Base-by-base conservation (phyloP, 2,329 filamentous ascomycete genomes). In the Myriosclerotinia scirpicola region DNA sequence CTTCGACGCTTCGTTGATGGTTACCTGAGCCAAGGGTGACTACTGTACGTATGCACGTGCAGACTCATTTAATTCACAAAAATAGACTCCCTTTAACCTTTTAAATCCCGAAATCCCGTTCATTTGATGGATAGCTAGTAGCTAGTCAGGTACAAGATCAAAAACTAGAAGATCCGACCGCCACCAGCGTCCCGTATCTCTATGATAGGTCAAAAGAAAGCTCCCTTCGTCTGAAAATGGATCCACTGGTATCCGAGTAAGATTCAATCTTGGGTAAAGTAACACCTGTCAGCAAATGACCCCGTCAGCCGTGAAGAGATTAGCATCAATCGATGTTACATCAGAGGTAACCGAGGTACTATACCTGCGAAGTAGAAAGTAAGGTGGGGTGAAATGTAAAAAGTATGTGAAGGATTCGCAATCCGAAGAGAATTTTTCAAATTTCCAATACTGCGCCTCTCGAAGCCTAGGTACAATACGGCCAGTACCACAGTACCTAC, bases 61-160 rank as follows among this genome's bases (percentile, higher is more conserved):
- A 22, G n/a, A n/a, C 56, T 48, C 42, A 48, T 36, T 38, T 26
- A 20, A 38, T 48, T 60, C 42, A 60, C n/a, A 26, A 36, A 36
- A n/a, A 59, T n/a, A 11, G 9, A 0, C 17, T 17, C 34, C 20
- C 6, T 34, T 34, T 34, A 34, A 6, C 6, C 30, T 34, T 34
- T 34, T 34, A 34, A 4, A 34, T 34, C 30, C 12, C 44, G n/a
- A 22, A 17, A 48, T 26, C 30, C 7, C 42, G 44, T 38, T 30
- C 36, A 46, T 60, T 38, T 60, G 44, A 60, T 26, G 14, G 42
- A n/a, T 30, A 17, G 30, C 38, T 54, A 54, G 48, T 30, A 17
- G 30, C 38, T 54, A 54, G 48, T 64, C 53, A 58, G 53, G 62
- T 26, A 50, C 52, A 56, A 46, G 14, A 56, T 56, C 26, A n/a